Evolutionary conservation across 768 basidiomycete species (phyloP).

Genomic region (Pleurotus sapidus): DNA sequence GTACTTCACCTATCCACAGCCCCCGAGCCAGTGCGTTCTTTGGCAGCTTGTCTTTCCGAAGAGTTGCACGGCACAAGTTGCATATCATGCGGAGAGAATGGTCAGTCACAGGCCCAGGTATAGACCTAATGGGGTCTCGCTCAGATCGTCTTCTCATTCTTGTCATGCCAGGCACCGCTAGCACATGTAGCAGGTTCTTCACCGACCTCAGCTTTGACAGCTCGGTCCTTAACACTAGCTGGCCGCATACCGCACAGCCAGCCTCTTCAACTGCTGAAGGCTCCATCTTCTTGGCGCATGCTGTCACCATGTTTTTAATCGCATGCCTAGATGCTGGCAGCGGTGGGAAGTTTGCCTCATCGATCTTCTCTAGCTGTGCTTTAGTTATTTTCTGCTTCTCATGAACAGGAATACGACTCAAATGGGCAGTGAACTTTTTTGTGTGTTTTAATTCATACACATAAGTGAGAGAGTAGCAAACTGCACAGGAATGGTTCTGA

Average conservation of each 20-base stretch:
- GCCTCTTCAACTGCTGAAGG: conserved; percentile 13
- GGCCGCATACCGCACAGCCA: conserved; percentile 29
- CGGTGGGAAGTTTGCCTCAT: too few species aligned
- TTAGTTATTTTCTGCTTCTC: too few species aligned
- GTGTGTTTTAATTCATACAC: too few species aligned
- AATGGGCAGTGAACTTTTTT: too few species aligned
- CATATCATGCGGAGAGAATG: conserved; percentile 8
- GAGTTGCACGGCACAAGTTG: background rate
- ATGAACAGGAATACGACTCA: too few species aligned
- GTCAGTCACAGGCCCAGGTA: conserved; percentile 12
- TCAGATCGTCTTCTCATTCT: conserved; percentile 1
- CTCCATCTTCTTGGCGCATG: too few species aligned
- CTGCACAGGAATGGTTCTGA: too few species aligned
- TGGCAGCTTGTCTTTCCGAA: conserved; percentile 14
- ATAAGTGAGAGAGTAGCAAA: too few species aligned
- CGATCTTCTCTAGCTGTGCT: too few species aligned
- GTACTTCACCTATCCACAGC: conserved; percentile 34
- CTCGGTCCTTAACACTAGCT: conserved; percentile 4
- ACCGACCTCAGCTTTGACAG: background rate
- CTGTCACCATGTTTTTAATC: too few species aligned
- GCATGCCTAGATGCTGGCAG: too few species aligned
- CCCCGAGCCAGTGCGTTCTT: conserved; percentile 24
- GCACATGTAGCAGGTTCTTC: conserved; percentile 4
- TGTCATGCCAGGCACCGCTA: conserved; percentile 6
- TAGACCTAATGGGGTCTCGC: conserved; percentile 11